Evolutionary conservation across 768 basidiomycete species (phyloP), one percentile per base, ranked within the genome.

Genomic region (Calocera viscosa): DNA sequence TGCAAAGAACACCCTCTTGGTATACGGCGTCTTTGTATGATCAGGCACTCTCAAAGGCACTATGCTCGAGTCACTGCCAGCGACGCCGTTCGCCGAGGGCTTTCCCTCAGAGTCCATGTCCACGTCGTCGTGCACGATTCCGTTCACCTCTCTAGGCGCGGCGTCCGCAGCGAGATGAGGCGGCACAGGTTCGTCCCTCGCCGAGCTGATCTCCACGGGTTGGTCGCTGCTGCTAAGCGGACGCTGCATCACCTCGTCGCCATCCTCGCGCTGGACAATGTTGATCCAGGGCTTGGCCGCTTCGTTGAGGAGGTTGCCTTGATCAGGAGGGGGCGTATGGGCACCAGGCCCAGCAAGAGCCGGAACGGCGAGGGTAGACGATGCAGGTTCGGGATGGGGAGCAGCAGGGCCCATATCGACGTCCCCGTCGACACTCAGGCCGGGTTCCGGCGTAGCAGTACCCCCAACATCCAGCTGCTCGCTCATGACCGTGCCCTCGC

Each of bases 1-100:
- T 67, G 84, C 84, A 77, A 95, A 98, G 76, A 97, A 91, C 53
- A 60, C 53, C 30, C 53, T 60, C 53, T 74, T 75, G 47, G 69
- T 73, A 34, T 74, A 68, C 16, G 64, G 67, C 1, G 70, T 28
- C 63, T 71, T 71, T 2, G 49, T 63, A n/a, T 67, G 67, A 24
- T 34, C 68, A 24, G 63, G 67, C 34, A 19, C 67, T 35, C 8
- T 69, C 64, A 39, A 33, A 33, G 69, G 67, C 43, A 60, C 64
- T n/a, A 67, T 40, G 10, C 32, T 53, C 17, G 40, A 49, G 19
- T 38, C n/a, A 7, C 40, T 49, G 88, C 82, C 65, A 76, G 83
- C 53, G 81, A 79, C 64, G 19, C 64, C 65, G 40, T 40, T 69
- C 28, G 65, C 43, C 60, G 63, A 34, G 53, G 14, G 38, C 67